A percentile compares a stretch with the other conserved stretches of the same genome.
Evolutionary conservation across 2,329 filamentous ascomycete species (phyloP).

Genomic region (Didymella exigua): DNA sequence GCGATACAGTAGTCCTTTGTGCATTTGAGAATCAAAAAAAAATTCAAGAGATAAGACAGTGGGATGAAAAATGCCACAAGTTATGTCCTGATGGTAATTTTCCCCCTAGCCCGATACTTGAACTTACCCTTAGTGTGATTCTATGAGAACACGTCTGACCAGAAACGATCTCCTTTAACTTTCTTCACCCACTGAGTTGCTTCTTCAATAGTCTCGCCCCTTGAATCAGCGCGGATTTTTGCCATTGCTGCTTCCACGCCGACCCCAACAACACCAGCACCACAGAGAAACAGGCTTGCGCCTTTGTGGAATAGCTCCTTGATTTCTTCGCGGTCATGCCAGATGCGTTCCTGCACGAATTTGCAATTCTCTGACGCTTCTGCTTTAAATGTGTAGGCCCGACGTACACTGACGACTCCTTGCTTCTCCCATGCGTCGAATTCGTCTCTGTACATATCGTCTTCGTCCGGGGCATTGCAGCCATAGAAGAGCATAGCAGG

Average conservation of each 20-base stretch:
- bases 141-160: not conserved
- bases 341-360: not conserved
- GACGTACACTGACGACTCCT: not conserved
- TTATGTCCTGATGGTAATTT: too few species aligned
- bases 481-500: not conserved
- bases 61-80: too few species aligned
- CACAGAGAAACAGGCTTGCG: not conserved
- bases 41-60: too few species aligned
- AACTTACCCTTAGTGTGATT: too few species aligned
- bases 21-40: too few species aligned
- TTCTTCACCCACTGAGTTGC: not conserved
- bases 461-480: not conserved
- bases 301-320: not conserved
- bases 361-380: not conserved
- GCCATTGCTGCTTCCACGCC: not conserved
- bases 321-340: not conserved
- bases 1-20: too few species aligned
- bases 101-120: too few species aligned
- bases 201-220: not conserved
- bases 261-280: not conserved
- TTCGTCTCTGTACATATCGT: not conserved
- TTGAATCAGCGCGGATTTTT: not conserved
- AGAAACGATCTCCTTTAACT: not conserved
- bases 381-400: not conserved
- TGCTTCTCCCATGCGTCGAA: not conserved